Conservation (phyloP, 768 basidiomycete genomes). For the Pulveroboletus sp. region DNA sequence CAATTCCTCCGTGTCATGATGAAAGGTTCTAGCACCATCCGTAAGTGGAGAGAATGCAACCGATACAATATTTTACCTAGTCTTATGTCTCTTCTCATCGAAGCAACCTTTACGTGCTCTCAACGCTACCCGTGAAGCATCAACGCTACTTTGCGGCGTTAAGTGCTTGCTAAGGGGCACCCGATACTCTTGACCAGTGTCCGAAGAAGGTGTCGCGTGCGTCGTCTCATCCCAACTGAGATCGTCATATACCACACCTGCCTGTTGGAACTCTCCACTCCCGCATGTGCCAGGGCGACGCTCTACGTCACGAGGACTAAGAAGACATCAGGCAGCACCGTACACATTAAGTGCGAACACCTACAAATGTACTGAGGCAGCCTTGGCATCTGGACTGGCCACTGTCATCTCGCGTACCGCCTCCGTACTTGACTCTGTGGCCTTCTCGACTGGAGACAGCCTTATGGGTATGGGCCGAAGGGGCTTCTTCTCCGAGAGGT, state of each 20-base stretch:
- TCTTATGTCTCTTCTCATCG: not conserved
- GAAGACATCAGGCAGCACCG: not conserved
- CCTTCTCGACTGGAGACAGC: not conserved
- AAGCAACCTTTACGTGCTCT: not conserved
- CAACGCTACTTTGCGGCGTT: not conserved
- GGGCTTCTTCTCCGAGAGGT: not conserved
- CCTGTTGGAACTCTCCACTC: not conserved
- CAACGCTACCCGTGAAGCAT: not conserved
- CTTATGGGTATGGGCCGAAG: not conserved
- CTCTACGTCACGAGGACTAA: not conserved
- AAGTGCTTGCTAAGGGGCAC: slow-evolving; percentile 18
- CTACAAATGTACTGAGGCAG: slow-evolving; percentile 1
- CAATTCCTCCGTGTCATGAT: not conserved
- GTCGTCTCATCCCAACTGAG: slow-evolving; percentile 2
- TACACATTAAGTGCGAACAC: not conserved
- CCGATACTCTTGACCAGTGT: slow-evolving; percentile 5
- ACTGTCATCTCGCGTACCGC: not conserved
- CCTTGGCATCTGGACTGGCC: not conserved
- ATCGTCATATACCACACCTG: not conserved
- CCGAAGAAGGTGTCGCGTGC: not conserved
- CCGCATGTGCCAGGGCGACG: not conserved
- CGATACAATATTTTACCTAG: not conserved
- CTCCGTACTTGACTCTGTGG: not conserved
- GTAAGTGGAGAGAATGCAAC: not conserved
- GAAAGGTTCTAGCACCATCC: not conserved